These are phyloP conservation scores for Aurantiochytrium sp. DNA, from an alignment of 108 stramenopile genomes.

Conservation along the genomic window DNA sequence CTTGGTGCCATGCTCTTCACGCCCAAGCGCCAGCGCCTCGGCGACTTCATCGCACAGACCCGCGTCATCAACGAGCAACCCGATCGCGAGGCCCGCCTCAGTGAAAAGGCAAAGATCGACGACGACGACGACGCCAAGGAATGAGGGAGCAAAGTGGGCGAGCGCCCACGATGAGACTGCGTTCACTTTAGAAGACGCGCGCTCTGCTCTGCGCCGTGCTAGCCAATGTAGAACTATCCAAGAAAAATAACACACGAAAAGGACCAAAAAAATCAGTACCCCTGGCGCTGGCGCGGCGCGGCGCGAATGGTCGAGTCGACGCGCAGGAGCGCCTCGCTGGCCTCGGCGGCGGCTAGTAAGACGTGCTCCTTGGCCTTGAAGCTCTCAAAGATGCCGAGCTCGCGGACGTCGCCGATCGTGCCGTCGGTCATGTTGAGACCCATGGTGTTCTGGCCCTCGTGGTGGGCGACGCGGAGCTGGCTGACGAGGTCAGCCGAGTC, in stretches of 20 bases:
- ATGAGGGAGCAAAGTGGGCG: no score
- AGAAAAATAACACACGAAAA: not conserved
- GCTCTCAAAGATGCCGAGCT: slow-evolving; percentile 88
- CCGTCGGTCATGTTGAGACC: slow-evolving; percentile 95
- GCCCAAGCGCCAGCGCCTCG: slow-evolving; percentile 8
- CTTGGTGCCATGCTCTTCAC: not conserved
- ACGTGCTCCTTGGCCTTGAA: slow-evolving; percentile 94
- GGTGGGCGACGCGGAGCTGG: slow-evolving; percentile 85
- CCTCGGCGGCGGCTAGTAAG: slow-evolving; percentile 90
- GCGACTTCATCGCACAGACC: slow-evolving; percentile 3
- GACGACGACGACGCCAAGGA: slow-evolving; percentile 25
- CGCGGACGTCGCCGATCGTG: slow-evolving; percentile 82
- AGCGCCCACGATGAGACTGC: no score
- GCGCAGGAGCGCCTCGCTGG: slow-evolving; percentile 97
- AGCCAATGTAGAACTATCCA: no score
- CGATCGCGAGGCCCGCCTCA: not conserved
- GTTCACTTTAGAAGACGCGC: no score
- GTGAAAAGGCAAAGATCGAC: not conserved
- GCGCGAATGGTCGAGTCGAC: slow-evolving; percentile 98
- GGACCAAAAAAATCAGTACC: not conserved
- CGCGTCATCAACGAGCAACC: slow-evolving; percentile 3
- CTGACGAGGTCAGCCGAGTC: slow-evolving; percentile 95
- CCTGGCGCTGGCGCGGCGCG: slow-evolving; percentile 64
- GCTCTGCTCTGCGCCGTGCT: no score
- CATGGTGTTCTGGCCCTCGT: slow-evolving; percentile 68